A percentile compares a stretch with the other conserved stretches of the same genome.
Evolutionary conservation across 768 basidiomycete species (phyloP).

Genomic region (Lactarius trivialis): DNA sequence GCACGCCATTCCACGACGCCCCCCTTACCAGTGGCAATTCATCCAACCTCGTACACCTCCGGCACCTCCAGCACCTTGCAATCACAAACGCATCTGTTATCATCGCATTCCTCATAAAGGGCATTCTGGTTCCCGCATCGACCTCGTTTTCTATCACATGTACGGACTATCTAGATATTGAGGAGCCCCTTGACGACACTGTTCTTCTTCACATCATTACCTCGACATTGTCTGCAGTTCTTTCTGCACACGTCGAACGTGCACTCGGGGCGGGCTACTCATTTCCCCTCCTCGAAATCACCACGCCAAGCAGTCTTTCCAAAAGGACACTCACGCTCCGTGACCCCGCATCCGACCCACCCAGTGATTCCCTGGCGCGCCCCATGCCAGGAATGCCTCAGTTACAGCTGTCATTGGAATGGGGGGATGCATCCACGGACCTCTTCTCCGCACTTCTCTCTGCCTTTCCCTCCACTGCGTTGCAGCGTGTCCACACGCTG

Average conservation of each 20-base stretch:
- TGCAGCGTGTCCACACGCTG: not conserved
- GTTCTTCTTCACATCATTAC: not conserved
- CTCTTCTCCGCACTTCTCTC: constrained; percentile 9
- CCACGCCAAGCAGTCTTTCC: not conserved
- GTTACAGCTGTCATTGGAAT: not conserved
- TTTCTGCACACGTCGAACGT: constrained; percentile 1
- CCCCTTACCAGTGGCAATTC: not conserved
- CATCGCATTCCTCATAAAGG: constrained; percentile 3
- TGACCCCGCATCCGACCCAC: not conserved
- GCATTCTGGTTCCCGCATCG: not conserved
- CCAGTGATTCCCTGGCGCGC: not conserved
- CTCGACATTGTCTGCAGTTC: constrained; percentile 2
- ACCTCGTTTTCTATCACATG: constrained; percentile 6
- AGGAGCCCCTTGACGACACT: constrained; percentile 3
- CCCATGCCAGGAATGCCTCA: not conserved
- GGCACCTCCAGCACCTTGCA: not conserved
- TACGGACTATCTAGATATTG: not conserved
- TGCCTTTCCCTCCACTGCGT: not conserved
- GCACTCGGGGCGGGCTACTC: not conserved
- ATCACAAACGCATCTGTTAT: not conserved
- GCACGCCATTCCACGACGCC: not conserved
- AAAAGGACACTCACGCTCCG: not conserved
- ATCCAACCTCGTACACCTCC: not conserved
- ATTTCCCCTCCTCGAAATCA: constrained; percentile 6
- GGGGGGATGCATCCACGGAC: not conserved